Evolutionary conservation across 768 basidiomycete species (phyloP).

Genomic region (Ephemerocybe angulata): DNA sequence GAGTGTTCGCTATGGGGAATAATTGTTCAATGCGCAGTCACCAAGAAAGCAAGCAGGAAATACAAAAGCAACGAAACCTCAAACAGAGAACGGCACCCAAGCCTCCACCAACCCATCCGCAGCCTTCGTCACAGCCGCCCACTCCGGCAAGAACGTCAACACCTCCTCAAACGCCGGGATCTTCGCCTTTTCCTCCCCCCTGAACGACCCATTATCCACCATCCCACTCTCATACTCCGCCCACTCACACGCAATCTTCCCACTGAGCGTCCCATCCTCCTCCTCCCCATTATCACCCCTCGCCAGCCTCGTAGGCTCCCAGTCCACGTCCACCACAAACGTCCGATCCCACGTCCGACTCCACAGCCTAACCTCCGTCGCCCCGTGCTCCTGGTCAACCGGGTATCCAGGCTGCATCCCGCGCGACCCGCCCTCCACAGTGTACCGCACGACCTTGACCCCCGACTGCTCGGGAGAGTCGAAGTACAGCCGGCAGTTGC

Average conservation of each 20-base stretch:
- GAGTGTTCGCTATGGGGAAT: slow-evolving; percentile 44
- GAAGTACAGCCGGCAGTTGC: slow-evolving; percentile 60
- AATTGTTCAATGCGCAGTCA: not conserved
- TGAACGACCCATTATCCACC: slow-evolving; percentile 38
- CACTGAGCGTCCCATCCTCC: slow-evolving; percentile 24
- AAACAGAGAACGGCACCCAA: slow-evolving; percentile 31
- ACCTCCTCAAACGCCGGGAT: slow-evolving; percentile 73
- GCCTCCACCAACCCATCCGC: slow-evolving; percentile 60
- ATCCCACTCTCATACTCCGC: slow-evolving; percentile 62
- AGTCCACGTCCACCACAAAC: slow-evolving; percentile 53
- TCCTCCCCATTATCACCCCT: slow-evolving; percentile 13
- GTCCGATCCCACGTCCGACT: slow-evolving; percentile 53
- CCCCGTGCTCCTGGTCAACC: slow-evolving; percentile 21
- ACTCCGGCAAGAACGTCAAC: slow-evolving; percentile 58
- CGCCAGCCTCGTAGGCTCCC: slow-evolving; percentile 29
- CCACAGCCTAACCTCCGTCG: slow-evolving; percentile 50
- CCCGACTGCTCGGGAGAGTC: slow-evolving; percentile 22
- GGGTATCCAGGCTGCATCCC: slow-evolving; percentile 42
- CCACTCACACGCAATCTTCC: slow-evolving; percentile 61
- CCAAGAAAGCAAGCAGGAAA: not conserved
- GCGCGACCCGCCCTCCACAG: slow-evolving; percentile 32
- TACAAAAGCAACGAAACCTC: slow-evolving; percentile 10
- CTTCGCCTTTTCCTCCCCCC: slow-evolving; percentile 24
- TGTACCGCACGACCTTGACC: slow-evolving; percentile 35
- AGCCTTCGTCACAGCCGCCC: slow-evolving; percentile 60